Base-by-base conservation (phyloP, 179 eudicot genomes). In the Amaranthus tricolor region DNA sequence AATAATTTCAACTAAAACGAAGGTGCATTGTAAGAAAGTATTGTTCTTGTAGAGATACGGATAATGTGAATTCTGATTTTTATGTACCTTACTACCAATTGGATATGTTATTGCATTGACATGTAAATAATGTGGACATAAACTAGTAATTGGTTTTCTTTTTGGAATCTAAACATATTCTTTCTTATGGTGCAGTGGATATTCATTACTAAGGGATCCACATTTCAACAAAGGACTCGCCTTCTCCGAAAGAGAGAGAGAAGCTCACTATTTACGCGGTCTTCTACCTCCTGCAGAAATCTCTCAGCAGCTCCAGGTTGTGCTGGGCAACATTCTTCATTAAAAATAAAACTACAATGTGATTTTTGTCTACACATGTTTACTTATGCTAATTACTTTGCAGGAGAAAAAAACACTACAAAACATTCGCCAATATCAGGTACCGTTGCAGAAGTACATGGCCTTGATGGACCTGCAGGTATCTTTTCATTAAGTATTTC, bases 401-500 rank as follows among this genome's bases (percentile, higher is more conserved):
- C 88, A 94, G 98, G 98, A 88, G 88, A 92, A 89, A 81, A 94
- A 88, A 78, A 19, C 91, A 62, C 80, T 94, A 88, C 85, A 84
- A 0, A 89, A 75, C 68, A 78, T 94, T 79, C 90, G 94, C 54
- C 89, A 88, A 71, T 94, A 94, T 87, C 86, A 92, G 73, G 80
- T 90, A 80, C 98, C 98, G 7, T 76, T 94, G 80, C 98, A 92
- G 82, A 90, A 84, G 75, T 94, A 94, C 80, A 79, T 85, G 87
- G 90, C 98, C 60, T 54, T 92, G 88, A 90, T 92, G 97, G 97
- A 92, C 79, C 93, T 94, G 51, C 84, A 94, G 98, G 98, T 94
- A 82, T 60, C 63, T 14, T 43, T 45, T 40, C 12, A 50, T 13
- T 75, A 45, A 43, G 7, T 66, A 16, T 51, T n/a, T 45, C 45